Base-by-base conservation (phyloP, 2,329 filamentous ascomycete genomes). In the Simplicillium aogashimaense region DNA sequence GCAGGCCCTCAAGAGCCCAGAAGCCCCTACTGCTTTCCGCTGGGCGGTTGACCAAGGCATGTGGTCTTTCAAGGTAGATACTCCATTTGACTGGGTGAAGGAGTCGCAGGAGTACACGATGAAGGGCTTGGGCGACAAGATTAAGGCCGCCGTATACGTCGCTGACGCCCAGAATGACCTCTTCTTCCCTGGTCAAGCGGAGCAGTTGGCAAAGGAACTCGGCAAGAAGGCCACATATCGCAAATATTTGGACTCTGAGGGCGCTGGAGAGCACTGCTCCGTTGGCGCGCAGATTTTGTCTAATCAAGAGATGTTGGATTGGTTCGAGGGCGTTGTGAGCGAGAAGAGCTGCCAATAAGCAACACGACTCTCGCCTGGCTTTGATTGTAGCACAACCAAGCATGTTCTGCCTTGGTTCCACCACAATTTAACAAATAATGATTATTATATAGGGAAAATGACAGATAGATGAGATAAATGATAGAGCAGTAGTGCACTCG, bases 31-130 rank as follows among this genome's bases (percentile, higher is more conserved):
- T 1, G n/a, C 35, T 9, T 29, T 48, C 3, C 45, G 47, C 15
- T 55, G 53, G 50, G 50, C 45, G 15, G 39, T 54, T 6, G 42
- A 49, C 29, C 52, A 56, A 13, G 53, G 53, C 15, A 29, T 51
- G 14, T 56, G 53, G 53, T 39, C 48, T 1, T 57, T 54, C 42
- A 52, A 53, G 35, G 47, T 43, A 2, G 37, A 38, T 13, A 54
- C 51, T 2, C 43, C 51, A 4, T 51, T 44, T 20, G 47, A 53
- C 2, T 53, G 46, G 35, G 43, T 48, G 13, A 43, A 43, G 12
- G 7, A 43, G 11, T 25, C 38, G 1, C 42, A 47, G 8, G 20
- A 43, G 11, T 53, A 48, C 42, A 49, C 35, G 2, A 28, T 54
- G 12, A 43, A 49, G 5, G 36, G 41, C 0, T 45, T 50, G 0